phyloP scores from a whole-genome alignment of 2,329 filamentous ascomycete species.

The Cordyceps militaris region DNA sequence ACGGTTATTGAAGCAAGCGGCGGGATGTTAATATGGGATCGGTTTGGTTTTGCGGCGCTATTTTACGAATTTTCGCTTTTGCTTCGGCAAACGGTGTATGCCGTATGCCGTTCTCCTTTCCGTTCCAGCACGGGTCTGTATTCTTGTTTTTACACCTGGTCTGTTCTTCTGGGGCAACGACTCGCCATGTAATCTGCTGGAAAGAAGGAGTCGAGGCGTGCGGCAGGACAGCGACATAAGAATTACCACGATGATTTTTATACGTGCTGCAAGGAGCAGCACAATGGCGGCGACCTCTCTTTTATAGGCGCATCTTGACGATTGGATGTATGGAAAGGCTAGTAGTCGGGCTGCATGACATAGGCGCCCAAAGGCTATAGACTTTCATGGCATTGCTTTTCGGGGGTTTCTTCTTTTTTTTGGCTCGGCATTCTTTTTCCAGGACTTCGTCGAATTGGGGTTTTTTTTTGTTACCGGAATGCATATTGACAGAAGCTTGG shows the following conservation, averaged over 20 bases:
- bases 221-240: background rate
- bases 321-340: background rate
- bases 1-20: background rate
- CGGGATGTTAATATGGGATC: background rate
- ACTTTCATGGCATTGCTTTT: background rate
- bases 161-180: background rate
- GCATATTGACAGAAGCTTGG: background rate
- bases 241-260: background rate
- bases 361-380: background rate
- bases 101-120: background rate
- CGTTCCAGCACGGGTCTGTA: background rate
- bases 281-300: background rate
- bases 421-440: background rate
- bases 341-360: background rate
- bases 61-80: background rate
- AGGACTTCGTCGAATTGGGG: background rate
- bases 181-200: background rate
- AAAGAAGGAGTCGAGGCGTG: slow-evolving; percentile 1
- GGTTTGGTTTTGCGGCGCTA: slow-evolving; percentile 1
- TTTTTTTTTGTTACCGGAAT: background rate
- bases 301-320: background rate
- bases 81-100: background rate
- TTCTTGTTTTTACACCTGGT: background rate
- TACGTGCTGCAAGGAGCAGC: background rate
- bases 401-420: too few relatives aligned